Conservation (phyloP, 2,329 filamentous ascomycete species). For the Colletotrichum sp. region DNA sequence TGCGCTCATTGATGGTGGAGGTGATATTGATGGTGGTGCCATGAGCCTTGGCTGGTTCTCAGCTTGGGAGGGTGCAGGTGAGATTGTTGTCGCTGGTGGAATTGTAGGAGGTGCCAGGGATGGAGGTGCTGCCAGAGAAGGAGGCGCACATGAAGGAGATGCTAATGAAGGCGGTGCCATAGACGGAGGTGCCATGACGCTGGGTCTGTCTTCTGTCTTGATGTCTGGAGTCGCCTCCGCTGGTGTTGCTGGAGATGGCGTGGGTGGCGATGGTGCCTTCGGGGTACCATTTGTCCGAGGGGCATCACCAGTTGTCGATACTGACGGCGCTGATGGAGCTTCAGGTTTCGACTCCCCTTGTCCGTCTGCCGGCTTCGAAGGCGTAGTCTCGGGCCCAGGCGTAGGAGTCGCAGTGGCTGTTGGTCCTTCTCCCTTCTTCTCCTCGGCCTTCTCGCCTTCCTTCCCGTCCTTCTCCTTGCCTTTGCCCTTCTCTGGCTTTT, state of each 20-base stretch:
- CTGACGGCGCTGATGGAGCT: neutral
- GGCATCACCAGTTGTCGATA: neutral
- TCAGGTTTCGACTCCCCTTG: neutral
- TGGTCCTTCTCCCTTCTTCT: neutral
- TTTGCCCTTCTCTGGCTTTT: constrained; percentile 41
- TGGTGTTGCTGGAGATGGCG: neutral
- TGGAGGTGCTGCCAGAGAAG: neutral
- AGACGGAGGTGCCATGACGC: neutral
- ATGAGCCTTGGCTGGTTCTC: constrained; percentile 20
- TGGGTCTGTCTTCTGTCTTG: constrained; percentile 12
- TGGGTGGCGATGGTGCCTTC: neutral
- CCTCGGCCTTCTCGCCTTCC: constrained; percentile 12
- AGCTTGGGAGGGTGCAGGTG: constrained; percentile 30
- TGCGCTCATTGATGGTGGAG: neutral
- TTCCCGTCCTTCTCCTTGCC: constrained; percentile 30
- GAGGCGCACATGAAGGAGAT: neutral
- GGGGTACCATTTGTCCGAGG: neutral
- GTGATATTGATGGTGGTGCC: constrained; percentile 15
- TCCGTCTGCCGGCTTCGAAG: neutral
- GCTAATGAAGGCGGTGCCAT: neutral
- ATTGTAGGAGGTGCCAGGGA: neutral
- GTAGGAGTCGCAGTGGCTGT: neutral
- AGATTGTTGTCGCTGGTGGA: constrained; percentile 13
- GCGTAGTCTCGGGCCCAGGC: neutral
- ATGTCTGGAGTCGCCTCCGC: neutral